A percentile compares a stretch with the other conserved stretches of the same genome.
These are phyloP conservation scores for Aphanomyces astaci DNA, from an alignment of 352 stramenopile genomes.

Conservation along the genomic window DNA sequence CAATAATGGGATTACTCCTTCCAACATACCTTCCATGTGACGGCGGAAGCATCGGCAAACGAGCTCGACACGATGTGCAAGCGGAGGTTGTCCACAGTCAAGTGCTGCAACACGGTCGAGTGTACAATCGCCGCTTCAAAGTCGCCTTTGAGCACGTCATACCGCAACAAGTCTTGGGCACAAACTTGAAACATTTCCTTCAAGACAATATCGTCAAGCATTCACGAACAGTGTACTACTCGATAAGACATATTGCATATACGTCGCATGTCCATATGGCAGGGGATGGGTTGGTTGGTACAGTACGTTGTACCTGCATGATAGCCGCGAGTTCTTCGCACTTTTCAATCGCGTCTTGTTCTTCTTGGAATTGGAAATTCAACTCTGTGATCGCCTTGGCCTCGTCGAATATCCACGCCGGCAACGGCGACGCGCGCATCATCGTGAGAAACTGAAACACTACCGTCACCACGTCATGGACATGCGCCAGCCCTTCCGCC, in stretches of 20 bases:
- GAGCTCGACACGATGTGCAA: constrained; percentile 40
- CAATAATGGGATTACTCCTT: no score
- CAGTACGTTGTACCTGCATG: constrained; percentile 59
- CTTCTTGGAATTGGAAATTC: constrained; percentile 69
- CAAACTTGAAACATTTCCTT: constrained; percentile 52
- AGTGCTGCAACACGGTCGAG: constrained; percentile 33
- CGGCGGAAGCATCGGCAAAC: background rate
- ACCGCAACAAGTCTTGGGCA: constrained; percentile 47
- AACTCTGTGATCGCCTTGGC: constrained; percentile 55
- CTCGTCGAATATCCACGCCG: constrained; percentile 68
- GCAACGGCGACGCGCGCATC: constrained; percentile 40
- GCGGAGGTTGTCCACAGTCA: constrained; percentile 44
- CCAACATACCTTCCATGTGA: background rate
- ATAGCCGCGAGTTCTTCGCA: constrained; percentile 63
- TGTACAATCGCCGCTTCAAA: constrained; percentile 41
- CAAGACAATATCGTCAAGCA: background rate
- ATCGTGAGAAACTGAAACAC: constrained; percentile 68
- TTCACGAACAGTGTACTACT: no score
- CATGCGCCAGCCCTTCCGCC: constrained; percentile 46
- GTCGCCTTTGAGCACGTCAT: constrained; percentile 47
- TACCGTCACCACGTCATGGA: constrained; percentile 46
- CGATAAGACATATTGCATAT: no score
- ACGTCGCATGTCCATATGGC: no score
- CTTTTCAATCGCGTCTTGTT: constrained; percentile 51
- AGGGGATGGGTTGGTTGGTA: no score